Conservation (phyloP, 495 filamentous ascomycete genomes). For the Hypomontagnella monticulosa region DNA sequence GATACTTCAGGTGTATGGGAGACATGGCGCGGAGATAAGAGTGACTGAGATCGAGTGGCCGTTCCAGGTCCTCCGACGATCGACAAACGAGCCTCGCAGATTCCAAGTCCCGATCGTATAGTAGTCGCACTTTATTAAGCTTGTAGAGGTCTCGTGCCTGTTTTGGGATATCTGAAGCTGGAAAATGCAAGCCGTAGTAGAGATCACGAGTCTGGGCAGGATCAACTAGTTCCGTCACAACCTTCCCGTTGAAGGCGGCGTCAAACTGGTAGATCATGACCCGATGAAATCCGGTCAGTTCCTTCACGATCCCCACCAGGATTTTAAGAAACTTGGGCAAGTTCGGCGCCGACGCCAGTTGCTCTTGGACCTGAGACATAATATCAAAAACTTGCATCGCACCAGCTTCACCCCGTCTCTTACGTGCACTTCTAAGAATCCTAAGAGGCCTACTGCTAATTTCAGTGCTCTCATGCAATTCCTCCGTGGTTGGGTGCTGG, state of each 20-base stretch:
- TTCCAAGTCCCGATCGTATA: slow-evolving; percentile 80
- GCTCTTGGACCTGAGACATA: slow-evolving; percentile 85
- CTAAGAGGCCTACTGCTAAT: slow-evolving; percentile 80
- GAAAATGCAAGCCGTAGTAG: slow-evolving; percentile 91
- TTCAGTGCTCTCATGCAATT: slow-evolving; percentile 77
- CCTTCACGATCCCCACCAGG: slow-evolving; percentile 81
- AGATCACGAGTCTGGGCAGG: slow-evolving; percentile 81
- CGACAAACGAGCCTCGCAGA: slow-evolving; percentile 86
- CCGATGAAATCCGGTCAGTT: slow-evolving; percentile 91
- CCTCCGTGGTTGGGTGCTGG: slow-evolving; percentile 73
- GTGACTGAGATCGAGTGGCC: slow-evolving; percentile 84
- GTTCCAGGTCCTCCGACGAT: slow-evolving; percentile 76
- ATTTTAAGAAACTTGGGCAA: slow-evolving; percentile 76
- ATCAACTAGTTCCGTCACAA: slow-evolving; percentile 89
- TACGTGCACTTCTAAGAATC: slow-evolving; percentile 79
- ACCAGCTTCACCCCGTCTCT: slow-evolving; percentile 81
- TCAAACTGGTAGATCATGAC: slow-evolving; percentile 97
- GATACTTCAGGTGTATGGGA: slow-evolving; percentile 88
- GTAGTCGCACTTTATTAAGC: slow-evolving; percentile 79
- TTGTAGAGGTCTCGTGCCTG: slow-evolving; percentile 86
- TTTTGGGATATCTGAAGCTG: slow-evolving; percentile 88
- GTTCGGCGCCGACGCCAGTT: slow-evolving; percentile 73
- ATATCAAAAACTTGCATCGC: slow-evolving; percentile 96
- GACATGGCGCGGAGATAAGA: slow-evolving; percentile 90
- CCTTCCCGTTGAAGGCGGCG: slow-evolving; percentile 79